Conservation (phyloP, 805 yeast species). For the Metschnikowia rubicola region DNA sequence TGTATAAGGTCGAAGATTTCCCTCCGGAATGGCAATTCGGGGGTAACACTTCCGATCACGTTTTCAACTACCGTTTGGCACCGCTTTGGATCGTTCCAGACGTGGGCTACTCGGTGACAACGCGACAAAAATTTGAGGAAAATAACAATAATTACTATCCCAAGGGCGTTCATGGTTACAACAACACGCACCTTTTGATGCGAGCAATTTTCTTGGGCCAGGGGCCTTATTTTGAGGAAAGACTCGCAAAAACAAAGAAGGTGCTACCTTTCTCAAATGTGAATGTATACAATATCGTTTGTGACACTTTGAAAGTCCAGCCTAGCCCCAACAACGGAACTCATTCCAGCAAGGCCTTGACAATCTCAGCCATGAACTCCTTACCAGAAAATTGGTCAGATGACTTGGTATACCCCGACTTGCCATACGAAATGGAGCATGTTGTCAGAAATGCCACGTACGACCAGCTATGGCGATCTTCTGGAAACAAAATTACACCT, state of each 20-base stretch:
- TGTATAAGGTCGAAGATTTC: slow-evolving; percentile 55
- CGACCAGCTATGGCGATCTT: slow-evolving; percentile 38
- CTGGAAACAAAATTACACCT: neutral
- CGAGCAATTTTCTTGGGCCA: slow-evolving; percentile 73
- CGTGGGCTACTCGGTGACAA: slow-evolving; percentile 73
- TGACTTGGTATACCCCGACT: slow-evolving; percentile 45
- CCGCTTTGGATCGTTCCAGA: slow-evolving; percentile 85
- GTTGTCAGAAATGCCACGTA: slow-evolving; percentile 49
- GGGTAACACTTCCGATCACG: slow-evolving; percentile 25
- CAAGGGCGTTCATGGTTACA: slow-evolving; percentile 82
- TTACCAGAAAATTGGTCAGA: slow-evolving; percentile 49
- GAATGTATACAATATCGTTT: slow-evolving; percentile 70
- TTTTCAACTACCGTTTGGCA: slow-evolving; percentile 62
- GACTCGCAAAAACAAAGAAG: slow-evolving; percentile 25
- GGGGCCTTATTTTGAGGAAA: slow-evolving; percentile 70
- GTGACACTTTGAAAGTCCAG: slow-evolving; percentile 52
- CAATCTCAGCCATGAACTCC: slow-evolving; percentile 23
- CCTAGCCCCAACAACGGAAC: slow-evolving; percentile 66
- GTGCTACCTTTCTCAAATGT: slow-evolving; percentile 66
- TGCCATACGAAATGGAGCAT: slow-evolving; percentile 44
- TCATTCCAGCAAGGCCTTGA: slow-evolving; percentile 4
- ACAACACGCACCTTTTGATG: slow-evolving; percentile 75
- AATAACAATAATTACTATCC: slow-evolving; percentile 52
- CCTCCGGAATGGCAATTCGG: slow-evolving; percentile 57
- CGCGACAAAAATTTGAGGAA: slow-evolving; percentile 52